phyloP scores from a whole-genome alignment of 108 stramenopile species.

The Cylindrotheca fusiformis region DNA sequence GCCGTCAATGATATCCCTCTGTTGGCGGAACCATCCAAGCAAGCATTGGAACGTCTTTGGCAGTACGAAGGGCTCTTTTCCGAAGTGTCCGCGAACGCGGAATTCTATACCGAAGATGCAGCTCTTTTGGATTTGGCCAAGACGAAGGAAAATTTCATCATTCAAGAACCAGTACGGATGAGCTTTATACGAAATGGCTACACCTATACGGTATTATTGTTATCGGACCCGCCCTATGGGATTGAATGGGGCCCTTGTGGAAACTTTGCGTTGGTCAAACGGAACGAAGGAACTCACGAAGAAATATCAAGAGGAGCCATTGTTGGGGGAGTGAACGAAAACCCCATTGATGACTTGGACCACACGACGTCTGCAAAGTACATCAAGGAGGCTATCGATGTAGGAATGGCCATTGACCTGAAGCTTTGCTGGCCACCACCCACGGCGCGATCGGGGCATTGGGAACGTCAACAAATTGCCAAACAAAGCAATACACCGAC shows the following conservation, averaged over 20 bases:
- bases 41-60: constrained; percentile 78
- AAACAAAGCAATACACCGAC: constrained; percentile 8
- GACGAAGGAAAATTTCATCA: constrained; percentile 1
- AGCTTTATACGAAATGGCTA: constrained; percentile 48
- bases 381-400: constrained; percentile 24
- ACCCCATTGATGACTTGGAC: constrained; percentile 38
- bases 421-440: constrained; percentile 59
- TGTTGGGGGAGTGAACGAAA: constrained; percentile 40
- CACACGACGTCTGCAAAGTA: constrained; percentile 40
- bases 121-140: background rate
- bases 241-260: constrained; percentile 83
- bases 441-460: constrained; percentile 48
- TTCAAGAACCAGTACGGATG: constrained; percentile 38
- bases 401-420: background rate
- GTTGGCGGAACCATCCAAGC: constrained; percentile 68
- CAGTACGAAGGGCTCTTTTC: constrained; percentile 56
- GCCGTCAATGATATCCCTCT: constrained; percentile 67
- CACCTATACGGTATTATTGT: constrained; percentile 47
- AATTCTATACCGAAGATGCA: background rate
- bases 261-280: constrained; percentile 72
- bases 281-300: constrained; percentile 21
- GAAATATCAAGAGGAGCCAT: constrained; percentile 55
- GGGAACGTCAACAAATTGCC: constrained; percentile 39
- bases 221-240: constrained; percentile 54
- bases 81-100: background rate